A percentile compares a stretch with the other conserved stretches of the same genome.
Evolutionary conservation across 2,329 filamentous ascomycete genomes (phyloP).

Genomic region (Penicillium vulpinum): DNA sequence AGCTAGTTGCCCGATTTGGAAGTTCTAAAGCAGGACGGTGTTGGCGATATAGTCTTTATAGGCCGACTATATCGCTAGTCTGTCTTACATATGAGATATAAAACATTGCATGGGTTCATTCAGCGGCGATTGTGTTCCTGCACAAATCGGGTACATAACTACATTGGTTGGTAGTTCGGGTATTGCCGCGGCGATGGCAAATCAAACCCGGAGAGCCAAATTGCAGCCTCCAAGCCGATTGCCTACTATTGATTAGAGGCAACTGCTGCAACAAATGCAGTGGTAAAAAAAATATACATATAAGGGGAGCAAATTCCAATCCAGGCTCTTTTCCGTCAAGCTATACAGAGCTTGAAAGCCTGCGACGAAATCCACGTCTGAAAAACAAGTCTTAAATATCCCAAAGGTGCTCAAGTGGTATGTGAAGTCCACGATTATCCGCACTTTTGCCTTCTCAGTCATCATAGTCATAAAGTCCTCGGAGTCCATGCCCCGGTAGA

Average conservation of each 20-base stretch:
- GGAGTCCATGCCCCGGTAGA: not conserved
- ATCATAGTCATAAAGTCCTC: conserved; percentile 1
- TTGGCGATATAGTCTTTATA: not conserved
- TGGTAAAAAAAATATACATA: not conserved
- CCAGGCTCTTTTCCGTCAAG: not conserved
- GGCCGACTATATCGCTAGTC: not conserved
- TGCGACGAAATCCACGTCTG: not conserved
- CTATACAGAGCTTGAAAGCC: not conserved
- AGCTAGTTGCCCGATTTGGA: conserved; percentile 19
- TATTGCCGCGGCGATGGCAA: conserved; percentile 1
- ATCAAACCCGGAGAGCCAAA: not conserved
- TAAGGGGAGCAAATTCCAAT: not conserved
- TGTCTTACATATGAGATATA: not conserved
- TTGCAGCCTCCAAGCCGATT: not conserved
- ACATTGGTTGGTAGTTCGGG: not conserved
- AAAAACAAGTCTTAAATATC: not conserved
- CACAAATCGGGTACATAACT: not conserved
- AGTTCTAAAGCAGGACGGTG: not conserved
- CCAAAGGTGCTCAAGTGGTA: not conserved
- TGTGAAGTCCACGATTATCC: not conserved
- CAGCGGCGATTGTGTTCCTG: not conserved
- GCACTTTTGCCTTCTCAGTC: not conserved
- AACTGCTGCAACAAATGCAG: not conserved
- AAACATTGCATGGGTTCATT: no score
- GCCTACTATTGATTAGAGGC: not conserved